Percentiles rank a stretch among this genome's conserved stretches.
phyloP scores from a whole-genome alignment of 1,284 basidiomycete genomes.

The Fomitopsis schrenkii region DNA sequence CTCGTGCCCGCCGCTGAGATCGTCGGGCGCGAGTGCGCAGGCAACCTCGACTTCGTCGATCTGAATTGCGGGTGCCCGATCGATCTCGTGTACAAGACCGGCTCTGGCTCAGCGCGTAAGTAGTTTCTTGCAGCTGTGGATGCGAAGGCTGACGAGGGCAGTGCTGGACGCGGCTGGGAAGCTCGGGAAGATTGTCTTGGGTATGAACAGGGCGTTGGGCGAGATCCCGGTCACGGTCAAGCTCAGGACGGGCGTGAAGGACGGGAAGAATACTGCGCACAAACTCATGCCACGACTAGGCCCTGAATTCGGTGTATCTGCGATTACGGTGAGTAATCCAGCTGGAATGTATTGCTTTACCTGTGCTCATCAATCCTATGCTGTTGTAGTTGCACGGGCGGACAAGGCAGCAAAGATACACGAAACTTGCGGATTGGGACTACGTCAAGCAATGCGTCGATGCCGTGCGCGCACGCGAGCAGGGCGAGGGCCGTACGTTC shows the following conservation, averaged over 20 bases:
- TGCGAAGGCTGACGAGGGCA: slow-evolving; percentile 19
- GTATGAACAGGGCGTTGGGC: slow-evolving; percentile 90
- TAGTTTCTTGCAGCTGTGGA: background rate
- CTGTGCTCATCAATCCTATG: background rate
- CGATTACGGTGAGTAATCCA: slow-evolving; percentile 63
- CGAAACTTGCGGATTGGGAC: slow-evolving; percentile 84
- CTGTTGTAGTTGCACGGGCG: slow-evolving; percentile 81
- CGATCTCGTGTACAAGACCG: slow-evolving; percentile 90
- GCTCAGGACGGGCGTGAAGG: slow-evolving; percentile 88
- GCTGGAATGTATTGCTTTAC: background rate
- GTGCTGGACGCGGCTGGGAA: slow-evolving; percentile 84
- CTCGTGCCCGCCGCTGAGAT: slow-evolving; percentile 86
- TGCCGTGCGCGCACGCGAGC: slow-evolving; percentile 75
- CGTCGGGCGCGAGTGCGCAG: slow-evolving; percentile 63
- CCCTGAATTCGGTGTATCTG: slow-evolving; percentile 75
- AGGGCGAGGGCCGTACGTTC: slow-evolving; percentile 68
- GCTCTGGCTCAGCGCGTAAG: slow-evolving; percentile 85
- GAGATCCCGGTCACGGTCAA: slow-evolving; percentile 97
- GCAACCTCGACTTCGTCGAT: slow-evolving; percentile 86
- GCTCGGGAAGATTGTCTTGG: slow-evolving; percentile 83
- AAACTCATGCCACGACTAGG: slow-evolving; percentile 87
- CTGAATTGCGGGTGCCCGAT: slow-evolving; percentile 98
- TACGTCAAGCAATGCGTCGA: slow-evolving; percentile 88
- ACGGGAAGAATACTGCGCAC: slow-evolving; percentile 82
- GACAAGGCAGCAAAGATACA: slow-evolving; percentile 88